A percentile compares a stretch with the other conserved stretches of the same genome.
These are phyloP conservation scores for Bifiguratus adelaidae DNA, from an alignment of 192 early-diverging fungal genomes.

Conservation along the genomic window DNA sequence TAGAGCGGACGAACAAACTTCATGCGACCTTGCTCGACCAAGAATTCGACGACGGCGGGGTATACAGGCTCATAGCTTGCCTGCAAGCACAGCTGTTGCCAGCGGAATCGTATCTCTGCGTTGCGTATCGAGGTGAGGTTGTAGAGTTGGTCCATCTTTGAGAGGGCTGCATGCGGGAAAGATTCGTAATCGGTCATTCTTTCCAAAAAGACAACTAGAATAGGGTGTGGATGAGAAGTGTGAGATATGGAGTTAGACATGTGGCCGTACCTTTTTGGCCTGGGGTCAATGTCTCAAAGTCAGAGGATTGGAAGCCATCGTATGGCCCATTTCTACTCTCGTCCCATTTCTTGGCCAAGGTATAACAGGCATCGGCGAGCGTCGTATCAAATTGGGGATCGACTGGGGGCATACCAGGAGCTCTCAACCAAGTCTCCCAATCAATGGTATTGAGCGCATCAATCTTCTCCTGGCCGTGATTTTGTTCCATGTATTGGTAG, in stretches of 20 bases:
- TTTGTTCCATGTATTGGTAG: conserved; percentile 64
- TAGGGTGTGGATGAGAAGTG: background rate
- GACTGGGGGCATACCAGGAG: conserved; percentile 85
- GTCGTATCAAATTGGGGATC: conserved; percentile 76
- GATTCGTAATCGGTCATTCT: conserved; percentile 51
- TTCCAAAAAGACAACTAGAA: conserved; percentile 72
- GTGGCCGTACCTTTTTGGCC: conserved; percentile 44
- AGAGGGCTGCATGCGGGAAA: conserved; percentile 48
- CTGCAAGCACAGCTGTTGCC: conserved; percentile 75
- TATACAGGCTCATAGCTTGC: conserved; percentile 68
- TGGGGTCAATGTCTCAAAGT: conserved; percentile 61
- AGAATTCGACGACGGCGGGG: conserved; percentile 64
- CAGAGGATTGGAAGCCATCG: conserved; percentile 42
- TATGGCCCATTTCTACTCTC: conserved; percentile 36
- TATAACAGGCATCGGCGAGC: conserved; percentile 69
- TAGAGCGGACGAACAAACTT: conserved; percentile 86
- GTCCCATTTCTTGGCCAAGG: conserved; percentile 73
- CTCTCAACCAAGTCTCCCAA: conserved; percentile 85
- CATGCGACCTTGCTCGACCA: conserved; percentile 89
- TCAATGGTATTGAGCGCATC: conserved; percentile 70
- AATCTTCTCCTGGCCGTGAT: conserved; percentile 51
- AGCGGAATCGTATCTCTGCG: conserved; percentile 79
- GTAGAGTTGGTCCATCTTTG: conserved; percentile 63
- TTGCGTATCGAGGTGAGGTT: conserved; percentile 59
- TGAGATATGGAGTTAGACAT: background rate